Conservation (phyloP, 352 stramenopile species). For the Pelagophyceae sp. region DNA sequence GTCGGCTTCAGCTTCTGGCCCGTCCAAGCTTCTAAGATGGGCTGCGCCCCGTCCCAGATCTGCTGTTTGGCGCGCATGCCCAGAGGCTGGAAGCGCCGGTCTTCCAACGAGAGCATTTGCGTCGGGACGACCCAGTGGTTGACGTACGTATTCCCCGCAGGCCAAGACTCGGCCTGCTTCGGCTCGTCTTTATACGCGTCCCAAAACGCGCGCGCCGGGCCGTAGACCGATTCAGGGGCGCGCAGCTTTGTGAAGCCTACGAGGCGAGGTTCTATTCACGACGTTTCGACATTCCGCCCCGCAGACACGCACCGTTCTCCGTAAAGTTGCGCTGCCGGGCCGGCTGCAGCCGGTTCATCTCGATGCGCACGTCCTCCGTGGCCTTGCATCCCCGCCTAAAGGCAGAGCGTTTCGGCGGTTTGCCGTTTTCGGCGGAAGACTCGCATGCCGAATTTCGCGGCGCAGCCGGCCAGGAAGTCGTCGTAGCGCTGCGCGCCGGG, state of each 20-base stretch:
- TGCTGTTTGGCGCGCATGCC: slow-evolving; percentile 19
- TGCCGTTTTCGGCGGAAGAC: background rate
- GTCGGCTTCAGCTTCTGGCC: slow-evolving; percentile 40
- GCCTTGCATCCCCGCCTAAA: slow-evolving; percentile 6
- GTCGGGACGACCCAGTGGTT: slow-evolving; percentile 51
- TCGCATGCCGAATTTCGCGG: background rate
- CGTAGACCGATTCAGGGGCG: slow-evolving; percentile 23
- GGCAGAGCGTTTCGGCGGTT: background rate
- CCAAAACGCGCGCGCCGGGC: slow-evolving; percentile 27
- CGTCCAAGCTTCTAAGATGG: slow-evolving; percentile 58
- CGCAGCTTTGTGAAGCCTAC: slow-evolving; percentile 16
- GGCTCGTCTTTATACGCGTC: slow-evolving; percentile 26
- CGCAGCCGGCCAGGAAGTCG: slow-evolving; percentile 26
- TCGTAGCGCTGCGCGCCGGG: slow-evolving; percentile 17
- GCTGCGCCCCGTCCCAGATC: slow-evolving; percentile 45
- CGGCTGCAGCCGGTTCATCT: slow-evolving; percentile 27
- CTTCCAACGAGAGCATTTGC: slow-evolving; percentile 55
- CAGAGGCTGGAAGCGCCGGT: slow-evolving; percentile 23
- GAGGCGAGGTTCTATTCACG: background rate
- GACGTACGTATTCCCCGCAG: slow-evolving; percentile 36
- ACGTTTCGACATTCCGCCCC: background rate
- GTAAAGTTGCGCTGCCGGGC: slow-evolving; percentile 36
- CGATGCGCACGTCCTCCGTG: slow-evolving; percentile 17
- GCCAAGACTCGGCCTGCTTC: slow-evolving; percentile 31
- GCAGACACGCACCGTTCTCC: slow-evolving; percentile 15